Percentiles rank a stretch among this genome's conserved stretches.
phyloP scores from a whole-genome alignment of 176 grass and related monocot genomes.

The Ananas comosus region DNA sequence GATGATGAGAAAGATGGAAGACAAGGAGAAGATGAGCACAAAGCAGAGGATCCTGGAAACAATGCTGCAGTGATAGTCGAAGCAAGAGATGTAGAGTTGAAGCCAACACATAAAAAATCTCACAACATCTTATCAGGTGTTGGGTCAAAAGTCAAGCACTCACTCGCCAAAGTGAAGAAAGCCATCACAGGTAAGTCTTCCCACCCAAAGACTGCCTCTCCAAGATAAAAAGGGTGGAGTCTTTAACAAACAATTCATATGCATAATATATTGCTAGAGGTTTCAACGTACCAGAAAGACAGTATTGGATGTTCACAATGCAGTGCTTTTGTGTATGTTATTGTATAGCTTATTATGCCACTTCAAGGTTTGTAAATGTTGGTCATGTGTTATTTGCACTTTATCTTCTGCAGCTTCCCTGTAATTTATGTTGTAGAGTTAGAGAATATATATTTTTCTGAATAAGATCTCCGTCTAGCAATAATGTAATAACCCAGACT shows the following conservation, averaged over 20 bases:
- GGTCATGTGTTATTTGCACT: too few species aligned
- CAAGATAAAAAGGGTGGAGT: constrained; percentile 36
- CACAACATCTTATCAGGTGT: constrained; percentile 66
- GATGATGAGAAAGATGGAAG: constrained; percentile 35
- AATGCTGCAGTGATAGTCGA: constrained; percentile 25
- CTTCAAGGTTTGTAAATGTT: too few species aligned
- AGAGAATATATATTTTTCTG: too few species aligned
- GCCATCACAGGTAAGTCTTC: constrained; percentile 70
- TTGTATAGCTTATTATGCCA: too few species aligned
- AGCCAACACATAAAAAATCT: constrained; percentile 55
- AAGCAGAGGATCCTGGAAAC: constrained; percentile 21
- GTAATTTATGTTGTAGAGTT: too few species aligned
- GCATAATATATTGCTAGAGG: not conserved
- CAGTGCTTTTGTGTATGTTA: too few species aligned
- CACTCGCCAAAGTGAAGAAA: constrained; percentile 85
- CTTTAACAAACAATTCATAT: constrained; percentile 25
- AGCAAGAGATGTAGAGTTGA: constrained; percentile 38
- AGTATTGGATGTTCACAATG: too few species aligned
- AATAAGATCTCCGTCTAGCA: too few species aligned
- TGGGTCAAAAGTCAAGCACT: constrained; percentile 81
- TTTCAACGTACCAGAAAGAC: too few species aligned
- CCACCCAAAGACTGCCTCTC: constrained; percentile 33
- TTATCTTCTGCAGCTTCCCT: too few species aligned
- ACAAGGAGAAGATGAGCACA: constrained; percentile 26
- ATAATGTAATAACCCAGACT: too few species aligned